Conservation (phyloP, 441 rosid species). For the Syzygium syzygioides region DNA sequence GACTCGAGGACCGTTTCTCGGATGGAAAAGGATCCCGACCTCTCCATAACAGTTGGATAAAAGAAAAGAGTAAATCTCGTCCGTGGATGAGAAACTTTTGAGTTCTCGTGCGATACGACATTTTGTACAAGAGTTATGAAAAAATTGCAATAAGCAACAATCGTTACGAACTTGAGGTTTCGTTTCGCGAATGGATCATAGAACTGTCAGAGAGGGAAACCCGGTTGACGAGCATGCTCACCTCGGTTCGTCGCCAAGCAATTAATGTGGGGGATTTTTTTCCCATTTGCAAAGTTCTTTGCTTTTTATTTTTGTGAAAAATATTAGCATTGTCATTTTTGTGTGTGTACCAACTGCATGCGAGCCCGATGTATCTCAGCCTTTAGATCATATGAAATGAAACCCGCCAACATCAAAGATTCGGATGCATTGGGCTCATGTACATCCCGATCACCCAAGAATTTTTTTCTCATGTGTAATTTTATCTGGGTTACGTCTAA, state of each 20-base stretch:
- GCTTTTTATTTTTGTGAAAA: neutral
- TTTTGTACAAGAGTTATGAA: neutral
- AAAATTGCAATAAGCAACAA: neutral
- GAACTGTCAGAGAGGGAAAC: neutral
- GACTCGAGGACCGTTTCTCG: neutral
- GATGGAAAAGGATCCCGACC: neutral
- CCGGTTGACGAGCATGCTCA: neutral
- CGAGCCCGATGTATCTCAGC: neutral
- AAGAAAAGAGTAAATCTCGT: neutral
- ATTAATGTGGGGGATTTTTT: neutral
- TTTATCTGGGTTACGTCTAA: neutral
- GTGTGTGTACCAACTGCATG: neutral
- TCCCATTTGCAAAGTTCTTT: neutral
- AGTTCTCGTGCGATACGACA: rapidly evolving
- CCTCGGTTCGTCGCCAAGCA: neutral
- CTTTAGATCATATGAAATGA: neutral
- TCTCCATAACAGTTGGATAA: neutral
- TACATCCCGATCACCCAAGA: neutral
- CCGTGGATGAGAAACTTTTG: neutral
- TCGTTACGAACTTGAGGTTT: neutral
- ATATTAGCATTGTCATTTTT: neutral
- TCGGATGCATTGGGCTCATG: neutral
- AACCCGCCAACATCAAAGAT: neutral
- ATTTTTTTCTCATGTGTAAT: neutral
- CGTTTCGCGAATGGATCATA: neutral